phyloP scores from a whole-genome alignment of 768 basidiomycete genomes.

The Leccinum rimulosum region DNA sequence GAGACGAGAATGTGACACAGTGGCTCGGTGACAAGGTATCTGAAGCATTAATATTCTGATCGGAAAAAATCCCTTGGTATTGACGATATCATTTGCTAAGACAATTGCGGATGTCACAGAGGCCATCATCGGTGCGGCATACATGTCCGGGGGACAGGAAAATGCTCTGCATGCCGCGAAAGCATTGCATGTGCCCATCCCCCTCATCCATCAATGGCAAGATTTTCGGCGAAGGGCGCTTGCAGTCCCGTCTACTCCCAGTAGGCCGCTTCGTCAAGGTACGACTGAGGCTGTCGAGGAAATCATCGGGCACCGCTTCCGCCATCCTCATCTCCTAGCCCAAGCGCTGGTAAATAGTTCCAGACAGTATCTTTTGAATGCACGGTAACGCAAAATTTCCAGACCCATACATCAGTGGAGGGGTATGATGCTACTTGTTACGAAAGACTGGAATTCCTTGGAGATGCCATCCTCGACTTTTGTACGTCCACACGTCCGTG shows the following conservation, averaged over 20 bases:
- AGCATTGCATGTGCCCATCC: constrained; percentile 62
- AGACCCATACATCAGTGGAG: constrained; percentile 70
- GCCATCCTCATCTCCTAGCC: constrained; percentile 58
- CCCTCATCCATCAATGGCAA: constrained; percentile 62
- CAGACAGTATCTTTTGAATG: neutral
- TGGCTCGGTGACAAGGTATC: constrained; percentile 78
- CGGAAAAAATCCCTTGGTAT: neutral
- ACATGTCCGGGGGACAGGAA: constrained; percentile 69
- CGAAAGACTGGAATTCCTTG: constrained; percentile 81
- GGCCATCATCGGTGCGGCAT: constrained; percentile 82
- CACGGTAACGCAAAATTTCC: constrained; percentile 12
- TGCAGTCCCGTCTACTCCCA: constrained; percentile 42
- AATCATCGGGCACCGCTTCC: constrained; percentile 63
- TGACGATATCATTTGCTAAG: constrained; percentile 37
- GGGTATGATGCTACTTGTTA: constrained; percentile 57
- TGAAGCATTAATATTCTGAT: neutral
- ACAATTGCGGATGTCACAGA: constrained; percentile 82
- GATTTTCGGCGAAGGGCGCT: constrained; percentile 57
- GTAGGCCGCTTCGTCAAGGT: constrained; percentile 45
- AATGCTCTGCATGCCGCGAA: constrained; percentile 63
- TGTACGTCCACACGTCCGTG: constrained; percentile 42
- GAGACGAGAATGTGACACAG: constrained; percentile 43
- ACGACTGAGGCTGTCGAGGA: constrained; percentile 56
- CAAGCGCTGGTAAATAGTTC: constrained; percentile 63
- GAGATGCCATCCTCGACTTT: constrained; percentile 84